Base-by-base conservation (phyloP, 2,329 filamentous ascomycete genomes). In the Fusarium musae region DNA sequence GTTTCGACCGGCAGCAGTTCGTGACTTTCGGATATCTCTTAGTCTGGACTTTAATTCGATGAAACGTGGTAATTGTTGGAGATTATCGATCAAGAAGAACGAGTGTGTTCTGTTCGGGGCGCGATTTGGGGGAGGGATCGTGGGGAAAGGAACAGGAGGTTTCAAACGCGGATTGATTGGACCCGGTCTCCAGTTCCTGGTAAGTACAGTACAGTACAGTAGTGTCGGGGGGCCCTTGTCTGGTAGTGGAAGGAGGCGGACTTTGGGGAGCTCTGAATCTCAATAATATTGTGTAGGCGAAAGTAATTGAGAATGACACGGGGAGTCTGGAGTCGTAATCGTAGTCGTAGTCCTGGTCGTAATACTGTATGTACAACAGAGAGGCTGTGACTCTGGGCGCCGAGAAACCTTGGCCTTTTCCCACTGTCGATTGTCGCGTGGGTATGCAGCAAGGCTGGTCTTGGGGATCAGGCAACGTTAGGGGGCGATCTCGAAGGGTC, bases 311-410 rank as follows among this genome's bases (percentile, higher is more conserved):
- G 53, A 40, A 47, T 15, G 34, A 40, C n/a, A 44, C 30, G 9
- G 21, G 32, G 28, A 39, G 34, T 52, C 30, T 42, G 34, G 17
- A n/a, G 36, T 37, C 36, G 36, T 37, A 10, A 26, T 26, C 23
- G 42, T 37, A 10, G 30, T 26, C 23, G 42, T n/a, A 8, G 36
- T n/a, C 40, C 19, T 39, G 28, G 32, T 46, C 36, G 59, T 53
- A 28, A 36, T 61, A 50, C 28, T 34, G 32, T 34, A 13, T 50
- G 47, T 32, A 61, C 30, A 40, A 36, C 23, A 63, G 37, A 65
- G 64, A 62, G 64, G 54, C 68, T 69, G 65, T 73, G 65, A 66
- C 43, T 39, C 67, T 73, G 70, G 63, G 70, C 58, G 66, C 71
- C 66, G 36, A 63, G 49, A 70, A 67, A 42, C 59, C 69, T 70